phyloP scores from a whole-genome alignment of 106 monocot species.

The Posidonia australis region DNA sequence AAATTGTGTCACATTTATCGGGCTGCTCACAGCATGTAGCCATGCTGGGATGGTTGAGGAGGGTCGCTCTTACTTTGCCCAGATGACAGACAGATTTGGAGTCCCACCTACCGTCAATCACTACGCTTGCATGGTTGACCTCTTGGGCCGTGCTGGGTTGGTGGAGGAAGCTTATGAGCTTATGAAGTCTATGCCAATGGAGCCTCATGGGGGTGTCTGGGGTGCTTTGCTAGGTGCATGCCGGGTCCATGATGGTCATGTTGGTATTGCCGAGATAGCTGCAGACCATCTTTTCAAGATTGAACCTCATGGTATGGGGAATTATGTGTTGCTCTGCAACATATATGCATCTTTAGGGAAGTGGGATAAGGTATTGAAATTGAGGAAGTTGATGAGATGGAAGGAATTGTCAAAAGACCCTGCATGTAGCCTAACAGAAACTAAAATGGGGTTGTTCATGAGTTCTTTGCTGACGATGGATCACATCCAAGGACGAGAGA shows the following conservation, averaged over 20 bases:
- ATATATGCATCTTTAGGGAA: conserved; percentile 50
- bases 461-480: conserved; percentile 59
- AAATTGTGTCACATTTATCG: conserved; percentile 47
- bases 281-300: conserved; percentile 37
- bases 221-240: conserved; percentile 70
- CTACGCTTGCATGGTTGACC: conserved; percentile 62
- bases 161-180: conserved; percentile 45
- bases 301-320: conserved; percentile 47
- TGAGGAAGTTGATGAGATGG: conserved; percentile 49
- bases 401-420: conserved; percentile 51
- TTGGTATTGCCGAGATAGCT: conserved; percentile 43
- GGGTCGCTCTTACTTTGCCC: conserved; percentile 33
- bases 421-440: conserved; percentile 44
- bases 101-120: conserved; percentile 42
- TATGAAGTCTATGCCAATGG: conserved; percentile 32
- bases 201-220: conserved; percentile 45
- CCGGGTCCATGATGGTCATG: conserved; percentile 33
- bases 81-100: conserved; percentile 32
- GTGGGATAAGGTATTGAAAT: conserved; percentile 54
- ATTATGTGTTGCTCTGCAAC: conserved; percentile 50
- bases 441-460: conserved; percentile 45
- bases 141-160: conserved; percentile 48
- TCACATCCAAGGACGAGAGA: conserved; percentile 38
- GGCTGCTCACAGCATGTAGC: conserved; percentile 59
- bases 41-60: conserved; percentile 56